Evolutionary conservation across 2,329 filamentous ascomycete species (phyloP), one percentile per base, ranked within the genome.

Genomic region (Trichoderma sp.): DNA sequence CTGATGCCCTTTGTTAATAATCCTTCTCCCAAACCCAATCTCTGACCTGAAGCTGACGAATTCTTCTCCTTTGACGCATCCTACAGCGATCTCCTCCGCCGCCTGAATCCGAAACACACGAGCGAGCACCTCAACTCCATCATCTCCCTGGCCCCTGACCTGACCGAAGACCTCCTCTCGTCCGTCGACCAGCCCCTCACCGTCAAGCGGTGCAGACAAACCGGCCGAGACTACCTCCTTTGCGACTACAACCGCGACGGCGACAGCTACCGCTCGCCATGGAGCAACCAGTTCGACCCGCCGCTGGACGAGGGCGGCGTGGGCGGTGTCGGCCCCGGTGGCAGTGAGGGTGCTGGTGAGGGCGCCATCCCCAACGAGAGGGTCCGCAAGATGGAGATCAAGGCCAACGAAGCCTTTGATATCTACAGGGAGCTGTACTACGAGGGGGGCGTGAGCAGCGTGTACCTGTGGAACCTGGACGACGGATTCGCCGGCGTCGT

Each of bases 221-320:
- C 93, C 36, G 94, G 94, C 77, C 93, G 95, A 76, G 96, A 98
- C 84, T 99, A 97, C 85, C 90, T 99, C 66, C 92, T 98, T 79
- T 99, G 96, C 87, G 96, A 99, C 88, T 99, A 99, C 88, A 99
- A 99, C 88, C 95, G 96, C 75, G 96, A 99, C 83, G 96, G 96
- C 74, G 95, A 98, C 85, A 97, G 93, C 84, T 97, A 97, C 88
- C 92, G 96, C 74, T 97, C 93, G 75, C 96, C 96, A n/a, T 99
- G 96, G 96, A 96, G 92, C 84, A 98, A 98, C 84, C 93, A 97
- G 83, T 99, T 99, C 82, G 94, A 98, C 81, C 96, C 95, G 20
- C 92, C 94, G 15, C 88, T 97, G 73, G 91, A 93, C 75, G 88
- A 88, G 75, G 87, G 86, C 64, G 88, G 89, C 17, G 79, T 80